Evolutionary conservation across 75 land plant genomes (phyloP).

Genomic region (Pinus taeda): DNA sequence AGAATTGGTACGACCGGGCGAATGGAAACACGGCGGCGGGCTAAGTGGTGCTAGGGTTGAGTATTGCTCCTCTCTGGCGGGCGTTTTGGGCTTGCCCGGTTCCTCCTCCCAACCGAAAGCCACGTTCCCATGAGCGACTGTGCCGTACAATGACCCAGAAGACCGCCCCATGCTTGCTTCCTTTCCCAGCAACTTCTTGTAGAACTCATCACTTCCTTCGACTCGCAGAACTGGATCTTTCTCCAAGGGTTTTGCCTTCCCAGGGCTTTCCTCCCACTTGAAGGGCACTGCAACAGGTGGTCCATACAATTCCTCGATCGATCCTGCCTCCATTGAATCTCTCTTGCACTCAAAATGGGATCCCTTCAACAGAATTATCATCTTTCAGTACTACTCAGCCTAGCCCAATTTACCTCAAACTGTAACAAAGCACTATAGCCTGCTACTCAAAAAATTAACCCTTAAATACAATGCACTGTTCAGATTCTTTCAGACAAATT

Average conservation of each 20-base stretch:
- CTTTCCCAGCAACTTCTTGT: not conserved
- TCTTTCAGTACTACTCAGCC: not conserved
- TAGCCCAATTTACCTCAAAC: too few species aligned
- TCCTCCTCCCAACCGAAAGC: not conserved
- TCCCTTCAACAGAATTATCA: not conserved
- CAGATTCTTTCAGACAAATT: too few species aligned
- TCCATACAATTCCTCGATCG: not conserved
- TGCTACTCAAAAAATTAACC: too few species aligned
- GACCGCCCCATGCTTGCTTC: not conserved
- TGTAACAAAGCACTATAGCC: too few species aligned
- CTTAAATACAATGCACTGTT: too few species aligned
- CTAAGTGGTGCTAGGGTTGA: not conserved
- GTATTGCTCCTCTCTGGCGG: not conserved
- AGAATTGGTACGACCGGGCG: not conserved
- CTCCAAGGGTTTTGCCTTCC: not conserved
- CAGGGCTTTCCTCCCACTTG: slow-evolving; percentile 6
- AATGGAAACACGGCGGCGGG: not conserved
- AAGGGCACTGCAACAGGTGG: not conserved
- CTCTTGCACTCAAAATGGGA: not conserved
- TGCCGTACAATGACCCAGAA: not conserved
- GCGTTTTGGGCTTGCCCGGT: not conserved
- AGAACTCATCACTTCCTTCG: not conserved
- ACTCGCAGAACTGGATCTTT: not conserved
- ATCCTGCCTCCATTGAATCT: not conserved
- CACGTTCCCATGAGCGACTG: not conserved